Percentiles rank a stretch among this genome's conserved stretches.
These are phyloP conservation scores for Handroanthus guayacan DNA, from an alignment of 257 asterid species.

Conservation along the genomic window DNA sequence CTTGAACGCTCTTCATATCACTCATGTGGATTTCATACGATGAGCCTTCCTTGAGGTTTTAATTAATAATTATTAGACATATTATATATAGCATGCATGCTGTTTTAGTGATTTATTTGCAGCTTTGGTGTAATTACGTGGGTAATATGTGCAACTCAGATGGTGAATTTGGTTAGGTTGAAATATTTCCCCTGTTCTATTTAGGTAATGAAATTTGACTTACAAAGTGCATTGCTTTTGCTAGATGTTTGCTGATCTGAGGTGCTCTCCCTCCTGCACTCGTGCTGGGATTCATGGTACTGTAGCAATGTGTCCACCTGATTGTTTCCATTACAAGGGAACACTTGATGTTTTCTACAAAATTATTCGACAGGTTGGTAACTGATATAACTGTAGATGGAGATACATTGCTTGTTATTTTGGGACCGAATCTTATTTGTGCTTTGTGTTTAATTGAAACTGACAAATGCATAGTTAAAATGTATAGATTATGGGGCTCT, in stretches of 20 bases:
- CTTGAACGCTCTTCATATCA: neutral
- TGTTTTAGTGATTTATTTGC: slow-evolving; percentile 19
- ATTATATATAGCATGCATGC: neutral
- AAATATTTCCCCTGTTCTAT: neutral
- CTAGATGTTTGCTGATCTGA: slow-evolving; percentile 96
- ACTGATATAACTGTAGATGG: slow-evolving; percentile 2
- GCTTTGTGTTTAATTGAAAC: slow-evolving; percentile 8
- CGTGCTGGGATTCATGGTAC: slow-evolving; percentile 99
- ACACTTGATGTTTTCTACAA: slow-evolving; percentile 90
- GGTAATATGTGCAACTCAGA: neutral
- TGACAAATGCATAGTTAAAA: neutral
- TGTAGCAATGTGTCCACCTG: slow-evolving; percentile 82
- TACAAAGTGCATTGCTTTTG: slow-evolving; percentile 27
- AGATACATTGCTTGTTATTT: neutral
- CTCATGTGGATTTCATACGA: neutral
- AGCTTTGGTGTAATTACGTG: slow-evolving; percentile 7
- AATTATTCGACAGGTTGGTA: slow-evolving; percentile 84
- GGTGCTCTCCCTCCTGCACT: slow-evolving; percentile 96
- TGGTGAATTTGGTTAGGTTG: neutral
- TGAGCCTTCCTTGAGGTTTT: neutral
- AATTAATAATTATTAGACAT: neutral
- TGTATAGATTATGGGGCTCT: neutral
- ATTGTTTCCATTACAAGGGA: slow-evolving; percentile 95
- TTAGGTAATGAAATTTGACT: slow-evolving; percentile 26
- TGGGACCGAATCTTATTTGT: slow-evolving; percentile 7